Base-by-base conservation (phyloP, 768 basidiomycete genomes). In the Agrocybe pediades region DNA sequence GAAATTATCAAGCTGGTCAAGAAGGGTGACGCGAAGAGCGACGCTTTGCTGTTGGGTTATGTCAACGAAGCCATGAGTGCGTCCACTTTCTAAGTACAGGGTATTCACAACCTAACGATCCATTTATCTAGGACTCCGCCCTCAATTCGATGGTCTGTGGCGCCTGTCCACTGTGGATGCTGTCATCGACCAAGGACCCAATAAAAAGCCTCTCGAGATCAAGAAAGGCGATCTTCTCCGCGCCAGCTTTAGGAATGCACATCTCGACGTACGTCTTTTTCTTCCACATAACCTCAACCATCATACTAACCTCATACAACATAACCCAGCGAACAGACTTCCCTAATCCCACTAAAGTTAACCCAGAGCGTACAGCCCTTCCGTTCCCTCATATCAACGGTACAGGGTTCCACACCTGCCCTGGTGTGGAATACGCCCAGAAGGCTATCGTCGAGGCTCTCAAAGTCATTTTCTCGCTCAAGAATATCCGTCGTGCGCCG, bases 11-110 rank as follows among this genome's bases (percentile, higher is more conserved):
- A 66, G 41, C 67, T 81, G 0, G 64, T 71, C 4, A 58, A 68
- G 24, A 62, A 63, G 27, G 64, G 63, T 6, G 73, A 74, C 53
- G 43, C 59, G 3, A 56, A 66, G 25, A 72, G 73, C 47, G 62
- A 60, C 6, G 68, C 74, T 30, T 51, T 75, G 20, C 61, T 83
- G 6, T 67, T 63, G 8, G 82, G 81, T 17, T 84, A 83, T 58
- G 74, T 79, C 13, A 65, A 74, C 21, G 81, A 84, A 59, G 82
- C 75, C 0, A 75, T 82, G 74, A 68, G 81, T 78, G 44, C 36
- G 75, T 71, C 13, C 27, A 7, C 13, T 17, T 17, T n/a, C n/a
- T 39, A 13, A 36, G 19, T 26, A 51, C 15, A 2, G 23, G 25
- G 11, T n/a, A 19, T 29, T 25, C 36, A 6, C 45, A 43, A 9